These are phyloP conservation scores for Coemansia sp. DNA, from an alignment of 192 early-diverging fungal genomes.

Conservation along the genomic window DNA sequence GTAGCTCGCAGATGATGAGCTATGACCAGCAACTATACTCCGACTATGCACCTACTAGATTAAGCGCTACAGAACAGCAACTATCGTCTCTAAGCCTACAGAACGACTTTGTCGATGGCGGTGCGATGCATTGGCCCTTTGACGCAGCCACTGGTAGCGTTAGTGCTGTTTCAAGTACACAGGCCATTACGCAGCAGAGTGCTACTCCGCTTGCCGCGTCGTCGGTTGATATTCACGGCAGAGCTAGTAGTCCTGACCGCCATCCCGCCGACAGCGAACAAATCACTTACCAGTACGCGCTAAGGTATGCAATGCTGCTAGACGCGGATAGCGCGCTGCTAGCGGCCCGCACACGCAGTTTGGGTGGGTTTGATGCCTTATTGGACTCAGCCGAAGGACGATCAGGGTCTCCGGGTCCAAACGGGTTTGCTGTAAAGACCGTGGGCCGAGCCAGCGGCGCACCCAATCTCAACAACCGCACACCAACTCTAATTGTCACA, in stretches of 20 bases:
- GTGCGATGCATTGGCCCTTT: conserved; percentile 19
- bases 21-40: neutral
- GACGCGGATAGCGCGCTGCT: conserved; percentile 51
- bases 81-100: conserved; percentile 15
- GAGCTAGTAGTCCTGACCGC: neutral
- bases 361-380: conserved; percentile 3
- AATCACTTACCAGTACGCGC: conserved; percentile 56
- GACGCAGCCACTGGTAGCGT: neutral
- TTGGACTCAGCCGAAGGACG: neutral
- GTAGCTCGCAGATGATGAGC: neutral
- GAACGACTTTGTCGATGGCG: conserved; percentile 8
- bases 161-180: neutral
- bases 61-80: neutral
- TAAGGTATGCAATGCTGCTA: conserved; percentile 54
- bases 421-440: conserved; percentile 34
- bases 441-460: conserved; percentile 48
- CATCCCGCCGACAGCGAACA: conserved; percentile 18
- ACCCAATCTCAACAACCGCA: conserved; percentile 51
- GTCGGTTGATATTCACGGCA: neutral
- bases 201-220: neutral
- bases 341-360: conserved; percentile 36
- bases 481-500: conserved; percentile 41
- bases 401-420: conserved; percentile 6
- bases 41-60: neutral
- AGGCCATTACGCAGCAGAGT: neutral